Percentiles rank a stretch among this genome's conserved stretches.
These are phyloP conservation scores for Aspergillus pseudonomiae DNA, from an alignment of 2,329 filamentous ascomycete genomes.

Conservation along the genomic window DNA sequence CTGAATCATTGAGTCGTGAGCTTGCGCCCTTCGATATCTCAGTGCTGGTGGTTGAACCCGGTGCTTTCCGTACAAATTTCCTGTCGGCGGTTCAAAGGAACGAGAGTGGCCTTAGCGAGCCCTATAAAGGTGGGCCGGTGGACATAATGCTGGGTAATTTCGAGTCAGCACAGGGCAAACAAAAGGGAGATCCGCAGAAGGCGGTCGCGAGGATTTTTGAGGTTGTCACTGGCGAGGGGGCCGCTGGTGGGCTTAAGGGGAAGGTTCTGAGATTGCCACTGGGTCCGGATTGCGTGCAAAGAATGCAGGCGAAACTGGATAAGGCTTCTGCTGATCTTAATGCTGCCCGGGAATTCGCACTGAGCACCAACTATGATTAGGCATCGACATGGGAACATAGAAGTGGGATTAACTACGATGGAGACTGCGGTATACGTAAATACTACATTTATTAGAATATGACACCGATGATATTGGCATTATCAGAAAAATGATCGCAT, in stretches of 20 bases:
- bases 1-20: slow-evolving; percentile 42
- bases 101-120: slow-evolving; percentile 38
- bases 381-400: no score
- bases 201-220: slow-evolving; percentile 43
- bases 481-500: no score
- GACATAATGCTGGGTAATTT: slow-evolving; percentile 30
- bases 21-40: slow-evolving; percentile 39
- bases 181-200: slow-evolving; percentile 27
- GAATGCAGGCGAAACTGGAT: slow-evolving; percentile 23
- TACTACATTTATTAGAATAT: no score
- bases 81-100: slow-evolving; percentile 29
- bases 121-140: slow-evolving; percentile 24
- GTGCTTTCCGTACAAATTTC: slow-evolving; percentile 49
- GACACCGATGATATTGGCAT: no score
- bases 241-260: slow-evolving; percentile 35
- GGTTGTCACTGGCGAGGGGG: slow-evolving; percentile 36
- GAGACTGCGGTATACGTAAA: no score
- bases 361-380: slow-evolving; percentile 10
- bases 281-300: slow-evolving; percentile 39
- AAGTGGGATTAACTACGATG: no score
- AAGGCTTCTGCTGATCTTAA: slow-evolving; percentile 12
- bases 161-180: slow-evolving; percentile 7
- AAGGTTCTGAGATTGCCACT: slow-evolving; percentile 42
- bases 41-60: slow-evolving; percentile 48
- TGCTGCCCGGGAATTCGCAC: slow-evolving; percentile 7